Conservation (phyloP, 2,329 filamentous ascomycete species). For the Exophiala bonariae region DNA sequence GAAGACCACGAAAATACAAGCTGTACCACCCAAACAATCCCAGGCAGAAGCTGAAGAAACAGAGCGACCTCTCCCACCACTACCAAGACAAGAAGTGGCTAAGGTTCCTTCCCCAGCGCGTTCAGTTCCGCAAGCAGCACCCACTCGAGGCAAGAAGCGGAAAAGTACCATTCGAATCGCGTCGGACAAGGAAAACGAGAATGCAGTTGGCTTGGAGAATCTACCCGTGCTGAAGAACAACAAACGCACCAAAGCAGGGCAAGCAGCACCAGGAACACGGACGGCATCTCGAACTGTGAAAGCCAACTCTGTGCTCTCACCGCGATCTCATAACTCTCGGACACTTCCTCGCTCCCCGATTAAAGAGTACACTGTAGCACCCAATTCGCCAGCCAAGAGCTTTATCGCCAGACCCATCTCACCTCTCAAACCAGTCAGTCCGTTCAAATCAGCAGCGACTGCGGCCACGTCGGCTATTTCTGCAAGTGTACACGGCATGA, state of each 20-base stretch:
- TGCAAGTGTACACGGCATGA: constrained; percentile 24
- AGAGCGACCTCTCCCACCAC: constrained; percentile 31
- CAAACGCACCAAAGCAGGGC: constrained; percentile 34
- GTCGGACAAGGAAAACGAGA: constrained; percentile 74
- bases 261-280: constrained; percentile 33
- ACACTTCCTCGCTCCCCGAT: constrained; percentile 60
- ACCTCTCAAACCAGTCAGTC: constrained; percentile 36
- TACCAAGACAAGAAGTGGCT: constrained; percentile 32
- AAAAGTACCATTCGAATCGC: constrained; percentile 26
- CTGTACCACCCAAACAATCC: constrained; percentile 26
- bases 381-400: constrained; percentile 35
- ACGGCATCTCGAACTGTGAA: constrained; percentile 39
- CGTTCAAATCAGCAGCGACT: constrained; percentile 46
- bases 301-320: constrained; percentile 69
- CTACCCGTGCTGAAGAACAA: constrained; percentile 70
- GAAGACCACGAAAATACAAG: constrained; percentile 31
- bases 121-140: constrained; percentile 28
- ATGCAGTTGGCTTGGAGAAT: constrained; percentile 38
- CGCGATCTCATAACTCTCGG: constrained; percentile 78
- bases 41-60: constrained; percentile 22
- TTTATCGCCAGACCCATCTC: constrained; percentile 57
- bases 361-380: constrained; percentile 43
- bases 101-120: constrained; percentile 32
- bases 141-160: constrained; percentile 28
- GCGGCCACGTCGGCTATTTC: constrained; percentile 30